Base-by-base conservation (phyloP, 2,329 filamentous ascomycete genomes). In the Sporothrix protearum region DNA sequence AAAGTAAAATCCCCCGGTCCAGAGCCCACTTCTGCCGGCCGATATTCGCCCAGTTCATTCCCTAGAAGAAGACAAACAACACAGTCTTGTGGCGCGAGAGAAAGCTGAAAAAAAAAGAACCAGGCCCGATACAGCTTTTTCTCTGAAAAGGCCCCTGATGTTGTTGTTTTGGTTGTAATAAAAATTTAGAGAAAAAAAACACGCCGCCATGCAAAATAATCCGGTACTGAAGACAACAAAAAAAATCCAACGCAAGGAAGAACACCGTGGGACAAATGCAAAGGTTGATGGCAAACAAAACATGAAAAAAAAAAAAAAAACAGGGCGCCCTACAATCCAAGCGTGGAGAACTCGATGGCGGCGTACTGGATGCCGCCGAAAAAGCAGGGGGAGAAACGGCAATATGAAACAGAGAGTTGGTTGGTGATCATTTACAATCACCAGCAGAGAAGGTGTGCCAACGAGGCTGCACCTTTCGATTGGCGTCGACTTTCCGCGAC, bases 201-300 rank as follows among this genome's bases (percentile, higher is more conserved):
- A 66, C 9, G 49, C 45, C 59, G 36, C 59, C 59, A 45, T 64
- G 36, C 5, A 64, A n/a, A 16, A n/a, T 33, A 19, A 16, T 10
- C 22, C 12, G 6, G 25, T 7, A n/a, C n/a, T 8, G 8, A 47
- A 19, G 42, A 25, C 36, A 33, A 53, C 6, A 28, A 42, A 51
- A 51, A 39, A 16, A 55, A 63, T 14, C 12, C 19, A 64, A 25
- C 19, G 16, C 64, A 12, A n/a, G n/a, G 51, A 49, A 69, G 22
- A 42, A 69, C 47, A 69, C 45, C 42, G n/a, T 49, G 39, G 28
- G 8, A 22, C 69, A 47, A 57, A 45, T 68, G 64, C 64, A 39
- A 55, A 14, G n/a, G 19, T 59, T 25, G 33, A 16, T 64, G 3
- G 2, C 9, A 45, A 71, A 49, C 4, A 67, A 33, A 9, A 67